A percentile compares a stretch with the other conserved stretches of the same genome.
These are phyloP conservation scores for Candida takata DNA, from an alignment of 805 yeast genomes.

Conservation along the genomic window DNA sequence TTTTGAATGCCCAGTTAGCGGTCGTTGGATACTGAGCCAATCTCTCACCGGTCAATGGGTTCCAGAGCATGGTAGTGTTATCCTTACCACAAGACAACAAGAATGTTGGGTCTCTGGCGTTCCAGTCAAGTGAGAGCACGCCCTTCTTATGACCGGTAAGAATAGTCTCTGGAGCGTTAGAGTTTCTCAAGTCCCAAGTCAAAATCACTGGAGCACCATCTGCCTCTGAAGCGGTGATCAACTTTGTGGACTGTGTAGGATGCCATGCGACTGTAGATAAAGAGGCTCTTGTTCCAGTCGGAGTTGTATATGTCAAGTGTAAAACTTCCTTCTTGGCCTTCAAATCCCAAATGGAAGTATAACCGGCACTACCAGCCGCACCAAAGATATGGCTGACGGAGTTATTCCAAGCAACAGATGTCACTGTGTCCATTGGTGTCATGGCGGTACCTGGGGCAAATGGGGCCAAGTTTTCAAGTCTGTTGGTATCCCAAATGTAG, in stretches of 20 bases:
- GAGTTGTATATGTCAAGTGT: constrained; percentile 66
- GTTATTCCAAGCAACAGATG: constrained; percentile 85
- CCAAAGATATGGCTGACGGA: constrained; percentile 82
- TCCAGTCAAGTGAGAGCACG: constrained; percentile 89
- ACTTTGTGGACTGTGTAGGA: constrained; percentile 77
- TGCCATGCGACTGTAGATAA: constrained; percentile 91
- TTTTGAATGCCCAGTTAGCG: constrained; percentile 89
- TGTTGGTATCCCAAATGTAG: constrained; percentile 80
- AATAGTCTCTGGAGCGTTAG: constrained; percentile 79
- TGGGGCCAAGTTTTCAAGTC: constrained; percentile 41
- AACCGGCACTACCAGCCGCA: constrained; percentile 77
- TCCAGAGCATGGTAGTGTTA: constrained; percentile 84
- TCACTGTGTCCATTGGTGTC: constrained; percentile 75
- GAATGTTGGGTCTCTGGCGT: constrained; percentile 68
- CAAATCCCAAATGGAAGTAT: constrained; percentile 90
- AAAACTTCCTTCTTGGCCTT: constrained; percentile 82
- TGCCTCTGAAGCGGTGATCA: constrained; percentile 80
- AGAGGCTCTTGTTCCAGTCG: constrained; percentile 48
- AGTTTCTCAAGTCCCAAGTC: constrained; percentile 92
- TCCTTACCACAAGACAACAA: constrained; percentile 91
- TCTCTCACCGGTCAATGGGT: constrained; percentile 65
- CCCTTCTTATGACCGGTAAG: constrained; percentile 83
- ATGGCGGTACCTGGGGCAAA: constrained; percentile 69
- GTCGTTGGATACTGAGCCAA: constrained; percentile 87
- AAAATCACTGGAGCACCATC: constrained; percentile 75